Evolutionary conservation across 2,329 filamentous ascomycete species (phyloP).

Genomic region (Fusarium citri): DNA sequence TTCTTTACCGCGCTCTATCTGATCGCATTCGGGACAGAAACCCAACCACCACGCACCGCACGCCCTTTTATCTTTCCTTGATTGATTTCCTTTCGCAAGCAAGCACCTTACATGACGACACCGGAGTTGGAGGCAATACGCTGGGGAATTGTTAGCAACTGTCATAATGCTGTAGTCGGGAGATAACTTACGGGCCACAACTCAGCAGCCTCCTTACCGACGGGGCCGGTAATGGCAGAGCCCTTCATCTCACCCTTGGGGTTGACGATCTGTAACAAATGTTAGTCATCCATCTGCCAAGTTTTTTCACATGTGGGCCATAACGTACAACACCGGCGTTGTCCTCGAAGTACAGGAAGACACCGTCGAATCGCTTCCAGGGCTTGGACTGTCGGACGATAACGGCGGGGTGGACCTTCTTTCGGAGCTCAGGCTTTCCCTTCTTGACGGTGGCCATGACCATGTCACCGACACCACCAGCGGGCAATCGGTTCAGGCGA

Average conservation of each 20-base stretch:
- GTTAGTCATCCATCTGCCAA: constrained; percentile 50
- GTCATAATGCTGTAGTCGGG: too few relatives aligned
- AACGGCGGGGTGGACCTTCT: constrained; percentile 99
- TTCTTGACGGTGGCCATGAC: constrained; percentile 99
- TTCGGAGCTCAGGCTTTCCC: constrained; percentile 99
- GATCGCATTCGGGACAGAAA: constrained; percentile 51
- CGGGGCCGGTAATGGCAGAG: constrained; percentile 97
- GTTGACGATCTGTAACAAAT: constrained; percentile 86
- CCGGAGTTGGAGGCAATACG: constrained; percentile 99
- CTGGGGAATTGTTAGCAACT: constrained; percentile 59
- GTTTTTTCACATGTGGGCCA: too few relatives aligned
- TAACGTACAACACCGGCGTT: constrained; percentile 96
- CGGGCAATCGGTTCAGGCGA: constrained; percentile 95
- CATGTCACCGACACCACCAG: constrained; percentile 99
- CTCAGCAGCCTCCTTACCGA: constrained; percentile 99
- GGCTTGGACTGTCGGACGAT: constrained; percentile 99
- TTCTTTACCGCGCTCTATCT: constrained; percentile 49
- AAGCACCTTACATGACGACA: constrained; percentile 94
- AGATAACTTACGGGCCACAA: constrained; percentile 87
- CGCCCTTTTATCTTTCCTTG: constrained; percentile 48
- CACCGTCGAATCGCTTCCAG: constrained; percentile 97
- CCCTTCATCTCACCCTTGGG: constrained; percentile 99
- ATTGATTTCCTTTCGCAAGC: constrained; percentile 35
- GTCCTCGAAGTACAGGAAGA: constrained; percentile 99
- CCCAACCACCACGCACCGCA: constrained; percentile 40